Evolutionary conservation across 768 basidiomycete genomes (phyloP), one percentile per base, ranked within the genome.

Genomic region (Boletus sp.): DNA sequence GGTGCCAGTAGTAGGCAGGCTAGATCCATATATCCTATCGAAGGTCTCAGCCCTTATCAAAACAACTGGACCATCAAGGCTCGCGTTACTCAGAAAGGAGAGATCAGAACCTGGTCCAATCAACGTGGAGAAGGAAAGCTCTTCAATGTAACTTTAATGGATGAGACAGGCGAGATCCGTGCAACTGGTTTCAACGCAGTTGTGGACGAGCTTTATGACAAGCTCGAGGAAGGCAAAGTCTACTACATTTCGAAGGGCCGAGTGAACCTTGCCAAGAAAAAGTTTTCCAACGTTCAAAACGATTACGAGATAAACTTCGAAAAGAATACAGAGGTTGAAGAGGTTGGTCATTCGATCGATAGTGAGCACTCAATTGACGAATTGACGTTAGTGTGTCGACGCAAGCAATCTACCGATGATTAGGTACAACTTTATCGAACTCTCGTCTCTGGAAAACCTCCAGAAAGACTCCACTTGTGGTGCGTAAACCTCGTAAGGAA

Each of bases 61-160:
- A 98, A 96, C 75, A 92, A 92, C 71, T 99, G 97, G 97, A 94
- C 91, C 10, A 96, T 98, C 78, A 94, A 93, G 69, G 96, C 92
- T 29, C 87, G 92, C 39, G 92, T 98, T 46, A 89, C 85, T 13
- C 83, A 89, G 57, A 98, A 96, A 70, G 83, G 83, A 1, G 97
- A 98, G 0, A 84, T 98, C 65, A 87, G 83, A 62, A 81, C 82
- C n/a, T 99, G 88, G 83, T 87, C 89, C 4, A 98, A 96, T 69
- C 76, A 80, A 55, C 79, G 84, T 11, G 97, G 97, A 32, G 97
- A 98, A 63, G 96, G 97, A 35, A 94, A 98, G 67, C 76, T 98
- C 15, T 98, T 99, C 75, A 93, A 79, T 61, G 85, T 93, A 17
- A 95, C 87, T 0, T 71, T 98, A 27, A 93, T 98, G 89, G 97